These are phyloP conservation scores for Elongisporangium undulatum DNA, from an alignment of 352 stramenopile genomes.

Conservation along the genomic window DNA sequence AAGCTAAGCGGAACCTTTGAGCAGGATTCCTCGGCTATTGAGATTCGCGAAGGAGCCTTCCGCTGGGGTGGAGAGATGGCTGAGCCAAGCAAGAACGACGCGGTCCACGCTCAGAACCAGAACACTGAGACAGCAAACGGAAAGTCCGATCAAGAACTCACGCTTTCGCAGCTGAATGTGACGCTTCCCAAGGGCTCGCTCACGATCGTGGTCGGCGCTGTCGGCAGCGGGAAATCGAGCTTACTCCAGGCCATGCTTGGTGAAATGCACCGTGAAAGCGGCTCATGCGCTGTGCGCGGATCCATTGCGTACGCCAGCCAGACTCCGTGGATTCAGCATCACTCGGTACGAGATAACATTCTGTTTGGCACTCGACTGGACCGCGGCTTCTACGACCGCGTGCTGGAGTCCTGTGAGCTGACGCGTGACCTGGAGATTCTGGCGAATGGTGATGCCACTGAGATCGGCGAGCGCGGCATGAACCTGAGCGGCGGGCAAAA, in stretches of 20 bases:
- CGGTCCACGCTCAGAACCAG: neutral
- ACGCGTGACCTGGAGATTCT: constrained; percentile 81
- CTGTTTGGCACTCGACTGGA: constrained; percentile 25
- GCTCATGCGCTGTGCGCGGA: constrained; percentile 12
- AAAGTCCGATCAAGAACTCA: neutral
- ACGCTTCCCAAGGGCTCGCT: constrained; percentile 37
- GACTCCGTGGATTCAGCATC: constrained; percentile 36
- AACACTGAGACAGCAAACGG: neutral
- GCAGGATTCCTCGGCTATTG: constrained; percentile 9
- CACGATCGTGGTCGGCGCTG: constrained; percentile 46
- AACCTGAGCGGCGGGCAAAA: constrained; percentile 94
- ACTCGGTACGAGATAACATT: constrained; percentile 29
- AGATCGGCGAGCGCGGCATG: constrained; percentile 95
- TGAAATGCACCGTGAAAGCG: constrained; percentile 24
- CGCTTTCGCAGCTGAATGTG: constrained; percentile 28
- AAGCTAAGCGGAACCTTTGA: constrained; percentile 3
- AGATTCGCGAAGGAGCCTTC: constrained; percentile 30
- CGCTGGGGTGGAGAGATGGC: constrained; percentile 10
- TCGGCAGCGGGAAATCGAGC: constrained; percentile 59
- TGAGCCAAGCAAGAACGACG: constrained; percentile 1
- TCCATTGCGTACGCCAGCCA: constrained; percentile 32
- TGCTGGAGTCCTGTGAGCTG: constrained; percentile 76
- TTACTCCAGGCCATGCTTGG: constrained; percentile 37
- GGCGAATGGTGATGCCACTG: constrained; percentile 86
- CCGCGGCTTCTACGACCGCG: constrained; percentile 26